phyloP scores from a whole-genome alignment of 2,329 filamentous ascomycete species.

The Trichoderma asperellum region DNA sequence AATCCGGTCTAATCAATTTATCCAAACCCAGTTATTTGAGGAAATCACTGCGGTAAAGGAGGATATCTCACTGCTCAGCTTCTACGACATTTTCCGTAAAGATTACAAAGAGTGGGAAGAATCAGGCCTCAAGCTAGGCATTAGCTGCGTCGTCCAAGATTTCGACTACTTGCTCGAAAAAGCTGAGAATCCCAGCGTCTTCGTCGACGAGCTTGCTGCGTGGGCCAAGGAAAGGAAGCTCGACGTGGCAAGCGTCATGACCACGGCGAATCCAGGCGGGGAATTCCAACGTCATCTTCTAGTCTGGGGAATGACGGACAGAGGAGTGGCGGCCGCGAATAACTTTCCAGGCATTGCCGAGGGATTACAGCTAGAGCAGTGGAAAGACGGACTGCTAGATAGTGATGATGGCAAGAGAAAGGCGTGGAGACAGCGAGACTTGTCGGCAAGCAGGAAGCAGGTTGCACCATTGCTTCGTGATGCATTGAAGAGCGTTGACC shows the following conservation, averaged over 20 bases:
- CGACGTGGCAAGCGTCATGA: conserved; percentile 71
- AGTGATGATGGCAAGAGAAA: conserved; percentile 53
- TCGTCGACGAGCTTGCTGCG: conserved; percentile 53
- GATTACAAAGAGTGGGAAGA: conserved; percentile 83
- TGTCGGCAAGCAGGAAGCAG: conserved; percentile 68
- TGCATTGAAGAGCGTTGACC: conserved; percentile 46
- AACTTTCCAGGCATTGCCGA: conserved; percentile 56
- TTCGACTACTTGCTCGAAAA: conserved; percentile 63
- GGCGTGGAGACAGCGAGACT: conserved; percentile 68
- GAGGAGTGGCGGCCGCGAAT: conserved; percentile 54
- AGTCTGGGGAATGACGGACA: conserved; percentile 62
- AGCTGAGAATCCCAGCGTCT: conserved; percentile 49
- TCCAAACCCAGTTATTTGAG: conserved; percentile 60
- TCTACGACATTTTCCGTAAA: conserved; percentile 74
- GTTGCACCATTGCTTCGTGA: conserved; percentile 69
- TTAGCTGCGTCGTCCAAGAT: conserved; percentile 66
- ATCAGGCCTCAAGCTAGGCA: conserved; percentile 62
- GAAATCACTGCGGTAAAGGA: conserved; percentile 67
- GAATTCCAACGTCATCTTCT: conserved; percentile 69
- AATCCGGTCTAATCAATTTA: conserved; percentile 50
- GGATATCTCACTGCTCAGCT: conserved; percentile 62
- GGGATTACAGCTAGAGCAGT: conserved; percentile 60
- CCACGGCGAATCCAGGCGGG: conserved; percentile 59
- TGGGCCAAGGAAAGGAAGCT: conserved; percentile 63
- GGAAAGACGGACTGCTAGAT: conserved; percentile 55